Evolutionary conservation across 306 rosid genomes (phyloP), one percentile per base, ranked within the genome.

Genomic region (Begonia masoniana): DNA sequence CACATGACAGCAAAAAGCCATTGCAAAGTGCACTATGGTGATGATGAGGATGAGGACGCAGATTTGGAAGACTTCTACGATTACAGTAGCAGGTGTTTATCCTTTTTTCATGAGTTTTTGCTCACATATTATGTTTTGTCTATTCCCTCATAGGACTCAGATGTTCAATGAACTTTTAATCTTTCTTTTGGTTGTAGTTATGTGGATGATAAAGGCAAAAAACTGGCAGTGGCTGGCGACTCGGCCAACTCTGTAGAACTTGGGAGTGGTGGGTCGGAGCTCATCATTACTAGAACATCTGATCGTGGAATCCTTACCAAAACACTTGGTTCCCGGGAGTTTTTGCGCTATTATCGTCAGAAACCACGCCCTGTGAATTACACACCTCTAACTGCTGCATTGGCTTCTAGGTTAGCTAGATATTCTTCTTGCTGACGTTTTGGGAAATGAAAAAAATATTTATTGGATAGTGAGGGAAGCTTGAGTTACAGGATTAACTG

Each of bases 51-150:
- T 0, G 99, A 86, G 53, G 96, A 91, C 61, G 94, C 58, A 19
- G 99, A 91, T 48, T 63, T 92, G 67, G 99, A 92, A 59, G 99
- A 92, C 13, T 92, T 92, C 73, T 92, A 86, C 55, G 96, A 86
- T 67, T 92, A 92, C 58, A 83, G 84, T 65, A 75, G 87, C 88
- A 92, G 96, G 99, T 83, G 23, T 51, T 62, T 47, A 43, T 41
- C 51, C 50, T 15, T 1, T 41, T 50, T 47, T 60, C 10, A 9
- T 16, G 39, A 31, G 7, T 31, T 5, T 31, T 31, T 31, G 39
- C 39, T 31, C 39, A 31, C 39, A 3, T 5, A 7, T 31, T 31
- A 31, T 31, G 39, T 31, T 31, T 26, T 31, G 1, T 7, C 39
- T 4, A 31, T 31, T 31, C 39, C 39, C 39, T 21, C 39, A 31